A percentile compares a stretch with the other conserved stretches of the same genome.
These are phyloP conservation scores for Cytospora mali DNA, from an alignment of 2,329 filamentous ascomycete genomes.

Conservation along the genomic window DNA sequence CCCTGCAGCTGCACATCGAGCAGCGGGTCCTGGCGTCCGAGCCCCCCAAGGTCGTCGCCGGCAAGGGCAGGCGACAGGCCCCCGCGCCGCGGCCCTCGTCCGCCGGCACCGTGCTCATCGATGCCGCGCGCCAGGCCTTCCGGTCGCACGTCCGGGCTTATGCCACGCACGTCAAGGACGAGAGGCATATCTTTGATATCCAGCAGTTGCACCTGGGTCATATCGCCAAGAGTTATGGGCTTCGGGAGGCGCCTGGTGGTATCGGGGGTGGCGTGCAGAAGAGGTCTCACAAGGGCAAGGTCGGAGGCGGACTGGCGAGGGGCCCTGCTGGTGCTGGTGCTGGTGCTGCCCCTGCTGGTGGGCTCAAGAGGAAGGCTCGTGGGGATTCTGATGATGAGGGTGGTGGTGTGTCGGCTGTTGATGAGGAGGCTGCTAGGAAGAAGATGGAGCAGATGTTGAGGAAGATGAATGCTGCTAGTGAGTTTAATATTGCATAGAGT, in stretches of 20 bases:
- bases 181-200: constrained; percentile 88
- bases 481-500: constrained; percentile 63
- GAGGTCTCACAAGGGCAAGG: constrained; percentile 43
- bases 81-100: constrained; percentile 6
- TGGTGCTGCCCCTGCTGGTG: constrained; percentile 18
- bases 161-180: constrained; percentile 85
- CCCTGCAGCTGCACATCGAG: constrained; percentile 61
- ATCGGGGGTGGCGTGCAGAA: constrained; percentile 65
- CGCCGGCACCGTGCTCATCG: constrained; percentile 63
- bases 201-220: constrained; percentile 89
- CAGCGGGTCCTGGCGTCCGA: constrained; percentile 54
- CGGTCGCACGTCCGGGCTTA: constrained; percentile 94
- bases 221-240: constrained; percentile 87
- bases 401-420: constrained; percentile 43
- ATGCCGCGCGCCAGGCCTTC: constrained; percentile 82
- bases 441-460: constrained; percentile 66
- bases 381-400: constrained; percentile 46
- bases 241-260: constrained; percentile 84
- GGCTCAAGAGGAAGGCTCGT: constrained; percentile 29
- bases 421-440: constrained; percentile 62
- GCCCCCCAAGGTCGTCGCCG: constrained; percentile 25
- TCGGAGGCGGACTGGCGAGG: constrained; percentile 41
- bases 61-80: constrained; percentile 45
- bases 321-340: constrained; percentile 26
- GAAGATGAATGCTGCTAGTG: constrained; percentile 58